Conservation (phyloP, 306 rosid genomes). For the Cucurbita moschata region DNA sequence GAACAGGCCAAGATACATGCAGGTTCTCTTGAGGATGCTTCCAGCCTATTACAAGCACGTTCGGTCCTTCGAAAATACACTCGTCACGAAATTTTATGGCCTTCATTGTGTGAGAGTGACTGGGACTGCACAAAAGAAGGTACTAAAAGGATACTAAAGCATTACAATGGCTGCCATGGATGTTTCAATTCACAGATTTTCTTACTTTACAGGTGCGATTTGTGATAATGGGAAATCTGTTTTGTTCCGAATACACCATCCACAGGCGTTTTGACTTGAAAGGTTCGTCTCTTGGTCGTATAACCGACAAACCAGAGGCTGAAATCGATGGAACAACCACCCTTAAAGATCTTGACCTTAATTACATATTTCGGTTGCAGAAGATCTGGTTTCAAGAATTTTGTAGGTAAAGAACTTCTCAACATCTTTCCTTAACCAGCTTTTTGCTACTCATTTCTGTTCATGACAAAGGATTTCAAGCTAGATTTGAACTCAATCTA, state of each 20-base stretch:
- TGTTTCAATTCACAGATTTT: slow-evolving; percentile 1
- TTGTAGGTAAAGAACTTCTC: slow-evolving; percentile 35
- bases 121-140: slow-evolving; percentile 80
- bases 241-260: slow-evolving; percentile 54
- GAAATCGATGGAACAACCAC: slow-evolving; percentile 77
- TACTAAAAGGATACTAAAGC: slow-evolving; percentile 14
- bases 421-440: background rate
- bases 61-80: slow-evolving; percentile 68
- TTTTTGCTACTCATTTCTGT: background rate
- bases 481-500: background rate
- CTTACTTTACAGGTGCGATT: slow-evolving; percentile 60
- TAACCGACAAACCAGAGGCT: slow-evolving; percentile 57
- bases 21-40: slow-evolving; percentile 90
- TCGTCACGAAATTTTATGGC: slow-evolving; percentile 80
- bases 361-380: slow-evolving; percentile 67
- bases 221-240: slow-evolving; percentile 91
- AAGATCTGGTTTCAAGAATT: slow-evolving; percentile 77
- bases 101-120: slow-evolving; percentile 78
- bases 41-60: slow-evolving; percentile 89
- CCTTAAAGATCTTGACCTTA: slow-evolving; percentile 88
- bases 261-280: slow-evolving; percentile 82
- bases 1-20: slow-evolving; percentile 12
- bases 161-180: background rate
- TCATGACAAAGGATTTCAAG: background rate
- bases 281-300: slow-evolving; percentile 89